Base-by-base conservation (phyloP, 2,329 filamentous ascomycete species). In the Dactylella cylindrospora region DNA sequence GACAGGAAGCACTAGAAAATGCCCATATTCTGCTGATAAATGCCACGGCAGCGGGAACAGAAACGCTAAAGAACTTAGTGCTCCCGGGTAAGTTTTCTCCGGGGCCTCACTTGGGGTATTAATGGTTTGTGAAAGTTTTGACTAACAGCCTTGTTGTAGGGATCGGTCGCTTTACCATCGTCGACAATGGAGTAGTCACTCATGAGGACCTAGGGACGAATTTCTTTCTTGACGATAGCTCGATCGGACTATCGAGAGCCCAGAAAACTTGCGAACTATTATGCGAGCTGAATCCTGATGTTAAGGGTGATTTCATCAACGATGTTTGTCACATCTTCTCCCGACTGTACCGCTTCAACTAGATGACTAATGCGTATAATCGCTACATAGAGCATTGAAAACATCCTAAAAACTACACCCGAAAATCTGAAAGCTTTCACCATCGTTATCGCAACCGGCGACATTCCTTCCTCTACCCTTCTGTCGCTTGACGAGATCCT, bases 41-140 rank as follows among this genome's bases (percentile, higher is more conserved):
- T 73, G 88, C 86, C 0, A 91, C 91, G 7, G 87, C 90, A 1
- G 87, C 90, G 26, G 93, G 90, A 10, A 80, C 94, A 9, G 93
- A 98, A 74, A 84, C 90, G 0, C 79, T 98, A 64, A 98, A 98
- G 78, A 98, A 98, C 71, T 81, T 98, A n/a, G 88, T 98, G 2
- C 77, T 98, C 6, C 93, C 93, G 54, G 88, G 84, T 83, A 73
- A 50, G 73, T 67, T 32, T 31, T 38, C 22, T n/a, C 19, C 10
- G 13, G 1, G n/a, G 12, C 4, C 5, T 23, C 9, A 4, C 7
- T 12, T 19, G 5, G 13, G n/a, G 28, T 31, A 31, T n/a, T n/a
- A n/a, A 13, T 31, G 8, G 28, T 31, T 31, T 13, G 13, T 9
- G 28, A 9, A 31, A 31, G 28, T 13, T 31, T 31, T 31, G 28